Percentiles rank a stretch among this genome's conserved stretches.
Conservation (phyloP, 2,329 filamentous ascomycete species). For the Ascochyta rabiei region DNA sequence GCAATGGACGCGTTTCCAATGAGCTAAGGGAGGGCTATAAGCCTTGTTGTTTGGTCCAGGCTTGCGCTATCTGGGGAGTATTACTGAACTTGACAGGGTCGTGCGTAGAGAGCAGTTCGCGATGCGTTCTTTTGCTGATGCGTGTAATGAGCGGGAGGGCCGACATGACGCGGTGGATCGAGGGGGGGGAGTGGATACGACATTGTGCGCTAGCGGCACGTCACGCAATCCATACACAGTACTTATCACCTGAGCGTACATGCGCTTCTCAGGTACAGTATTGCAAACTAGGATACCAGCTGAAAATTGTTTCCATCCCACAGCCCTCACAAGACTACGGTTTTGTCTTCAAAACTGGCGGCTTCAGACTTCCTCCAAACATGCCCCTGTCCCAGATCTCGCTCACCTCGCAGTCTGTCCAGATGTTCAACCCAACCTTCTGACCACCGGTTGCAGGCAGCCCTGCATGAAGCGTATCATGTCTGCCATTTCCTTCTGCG, state of each 20-base stretch:
- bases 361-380: constrained; percentile 1
- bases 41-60: not conserved
- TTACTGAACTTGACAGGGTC: not conserved
- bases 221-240: too few relatives aligned
- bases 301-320: not conserved
- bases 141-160: too few relatives aligned
- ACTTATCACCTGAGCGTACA: too few relatives aligned
- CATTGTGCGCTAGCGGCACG: too few relatives aligned
- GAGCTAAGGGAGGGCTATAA: not conserved
- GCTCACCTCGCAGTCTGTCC: not conserved
- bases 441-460: not conserved
- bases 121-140: not conserved
- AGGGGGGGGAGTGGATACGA: too few relatives aligned
- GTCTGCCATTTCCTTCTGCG: not conserved
- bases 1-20: too few relatives aligned
- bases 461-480: not conserved
- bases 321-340: not conserved
- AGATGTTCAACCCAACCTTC: not conserved
- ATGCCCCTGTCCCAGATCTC: not conserved
- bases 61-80: not conserved
- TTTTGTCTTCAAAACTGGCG: not conserved
- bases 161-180: too few relatives aligned
- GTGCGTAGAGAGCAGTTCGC: not conserved
- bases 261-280: too few relatives aligned
- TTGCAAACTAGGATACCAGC: too few relatives aligned